Base-by-base conservation (phyloP, 768 basidiomycete genomes). In the Cystobasidium ongulense region DNA sequence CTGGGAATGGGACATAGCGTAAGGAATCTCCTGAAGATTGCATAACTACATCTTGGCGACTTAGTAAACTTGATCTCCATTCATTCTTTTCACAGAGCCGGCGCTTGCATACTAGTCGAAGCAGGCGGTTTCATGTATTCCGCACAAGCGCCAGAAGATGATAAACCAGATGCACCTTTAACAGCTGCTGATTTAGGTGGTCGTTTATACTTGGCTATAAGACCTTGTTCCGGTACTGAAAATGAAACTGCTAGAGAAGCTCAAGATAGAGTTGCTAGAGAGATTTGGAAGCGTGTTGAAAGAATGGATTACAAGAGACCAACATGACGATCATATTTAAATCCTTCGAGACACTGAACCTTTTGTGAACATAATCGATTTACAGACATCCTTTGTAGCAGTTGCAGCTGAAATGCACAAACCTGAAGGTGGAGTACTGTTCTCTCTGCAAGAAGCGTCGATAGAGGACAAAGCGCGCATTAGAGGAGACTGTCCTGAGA, bases 161-260 rank as follows among this genome's bases (percentile, higher is more conserved):
- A 54, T 38, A 50, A 62, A n/a, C 0, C 35, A 23, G 67, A 62
- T 11, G 63, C 61, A 10, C 43, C 65, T 0, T 75, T 78, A 39
- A 75, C 74, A 1, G 64, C 72, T 31, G 78, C 76, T 29, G 74
- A 76, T 46, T 66, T 78, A 57, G 78, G 78, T 11, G 57, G 66
- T 10, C 67, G 78, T 8, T 73, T 77, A 23, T 78, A 78, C 38
- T 73, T 77, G 38, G 78, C 76, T 7, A 77, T 78, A 11, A 62
- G 78, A 8, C 74, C 76, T 13, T 76, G 75, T 21, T 15, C 57
- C 0, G 74, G 39, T 3, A 75, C 76, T 11, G 62, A 54, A 43
- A 53, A 53, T 13, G 76, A 78, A 66, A 78, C 63, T 27, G 53
- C 17, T 21, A 0, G 63, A 1, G 27, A 78, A 35, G 65, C 63